phyloP scores from a whole-genome alignment of 1,284 basidiomycete species.

The Ceratobasidium sp. region DNA sequence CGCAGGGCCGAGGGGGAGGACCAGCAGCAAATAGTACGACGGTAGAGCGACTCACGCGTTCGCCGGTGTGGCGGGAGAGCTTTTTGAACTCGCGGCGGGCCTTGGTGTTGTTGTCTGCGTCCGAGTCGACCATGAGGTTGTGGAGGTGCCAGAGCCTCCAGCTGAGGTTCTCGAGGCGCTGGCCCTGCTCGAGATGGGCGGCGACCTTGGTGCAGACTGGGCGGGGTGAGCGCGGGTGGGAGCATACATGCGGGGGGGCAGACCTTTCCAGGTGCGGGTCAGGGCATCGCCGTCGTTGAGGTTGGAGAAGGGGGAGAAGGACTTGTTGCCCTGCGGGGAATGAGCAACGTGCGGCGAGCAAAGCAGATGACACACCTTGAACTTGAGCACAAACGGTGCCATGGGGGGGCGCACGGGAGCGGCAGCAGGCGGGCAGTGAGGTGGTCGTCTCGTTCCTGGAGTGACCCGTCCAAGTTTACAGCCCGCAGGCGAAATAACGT shows the following conservation, averaged over 20 bases:
- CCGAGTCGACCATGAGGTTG: conserved; percentile 85
- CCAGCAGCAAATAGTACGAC: not conserved
- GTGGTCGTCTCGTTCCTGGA: conserved; percentile 44
- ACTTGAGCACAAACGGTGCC: conserved; percentile 52
- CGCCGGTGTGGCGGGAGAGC: conserved; percentile 83
- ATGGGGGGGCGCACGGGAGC: conserved; percentile 23
- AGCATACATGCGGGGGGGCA: not conserved
- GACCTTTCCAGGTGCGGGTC: conserved; percentile 83
- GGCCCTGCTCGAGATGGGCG: conserved; percentile 81
- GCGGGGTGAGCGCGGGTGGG: not conserved
- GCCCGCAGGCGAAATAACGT: conserved; percentile 40
- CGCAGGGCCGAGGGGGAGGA: not conserved
- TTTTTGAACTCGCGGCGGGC: conserved; percentile 88
- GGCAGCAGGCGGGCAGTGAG: conserved; percentile 4
- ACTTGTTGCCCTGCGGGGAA: conserved; percentile 79
- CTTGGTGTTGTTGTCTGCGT: conserved; percentile 71
- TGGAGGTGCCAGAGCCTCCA: conserved; percentile 91
- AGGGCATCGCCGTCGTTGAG: conserved; percentile 82
- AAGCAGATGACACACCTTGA: conserved; percentile 48
- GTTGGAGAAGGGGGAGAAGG: conserved; percentile 88
- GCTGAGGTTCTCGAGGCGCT: conserved; percentile 85
- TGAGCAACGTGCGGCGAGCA: conserved; percentile 25
- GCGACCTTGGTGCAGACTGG: conserved; percentile 64
- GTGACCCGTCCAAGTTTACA: not conserved
- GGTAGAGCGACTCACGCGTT: conserved; percentile 66